Evolutionary conservation across 495 filamentous ascomycete genomes (phyloP), one percentile per base, ranked within the genome.

Genomic region (Tuber borchii): DNA sequence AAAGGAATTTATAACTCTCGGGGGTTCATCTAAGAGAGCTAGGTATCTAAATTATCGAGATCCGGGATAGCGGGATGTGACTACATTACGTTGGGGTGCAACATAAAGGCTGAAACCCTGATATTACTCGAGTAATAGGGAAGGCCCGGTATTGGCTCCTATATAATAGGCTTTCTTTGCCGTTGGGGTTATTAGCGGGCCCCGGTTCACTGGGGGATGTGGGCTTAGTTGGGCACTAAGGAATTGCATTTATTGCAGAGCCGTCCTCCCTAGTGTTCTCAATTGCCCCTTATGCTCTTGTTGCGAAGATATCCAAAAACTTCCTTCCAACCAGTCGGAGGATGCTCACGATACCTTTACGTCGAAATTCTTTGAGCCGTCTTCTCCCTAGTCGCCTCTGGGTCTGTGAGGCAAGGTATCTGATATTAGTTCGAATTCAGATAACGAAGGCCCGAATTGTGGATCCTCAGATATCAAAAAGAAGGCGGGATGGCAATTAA

Each of bases 311-410:
- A 40, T 79, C 78, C 20, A 75, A 74, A 74, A 26, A 46, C 76
- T 2, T 79, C 78, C 34, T 70, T 79, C 70, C 43, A 73, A 56
- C 70, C 73, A 39, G 71, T 79, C n/a, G 76, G 78, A 37, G 78
- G 78, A 31, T 79, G 75, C 56, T 79, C 78, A 42, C 76, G 78
- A 34, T 79, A 79, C n/a, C 78, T 31, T 70, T 75, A 75, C 75
- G 76, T 73, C 68, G 22, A 22, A 34, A 46, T 71, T 71, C 26
- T 45, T 76, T 19, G 69, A 39, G 65, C 48, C 48, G 73, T 71
- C 48, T 12, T 22, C 22, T 26, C 48, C 48, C 22, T 1, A 14
- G 22, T 56, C 9, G 1, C 10, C 48, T 26, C 48, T 0, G 48
- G 2, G 48, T 7, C 8, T 1, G 39, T 48, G 39, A 69, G 26